Evolutionary conservation across 139 green algal species (phyloP), one percentile per base, ranked within the genome.

Genomic region (Chlamydomonas sphaeroides): DNA sequence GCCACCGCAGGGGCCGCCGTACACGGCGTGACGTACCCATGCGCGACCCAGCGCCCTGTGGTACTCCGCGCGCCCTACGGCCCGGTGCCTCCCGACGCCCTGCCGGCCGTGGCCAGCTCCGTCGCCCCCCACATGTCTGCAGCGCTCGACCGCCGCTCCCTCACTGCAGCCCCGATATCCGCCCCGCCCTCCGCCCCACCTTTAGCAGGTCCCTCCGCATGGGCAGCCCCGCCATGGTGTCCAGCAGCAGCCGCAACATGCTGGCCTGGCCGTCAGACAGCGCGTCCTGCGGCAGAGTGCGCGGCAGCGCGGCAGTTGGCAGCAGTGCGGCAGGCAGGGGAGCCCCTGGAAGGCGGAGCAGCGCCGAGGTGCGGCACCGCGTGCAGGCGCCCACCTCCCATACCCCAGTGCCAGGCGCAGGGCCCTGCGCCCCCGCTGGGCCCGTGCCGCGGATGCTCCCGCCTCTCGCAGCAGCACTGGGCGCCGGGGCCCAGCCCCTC

Each of bases 231-330:
- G 30, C 38, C 74, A 80, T 42, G 30, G n/a, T 36, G 15, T 35
- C 42, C 74, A 80, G 59, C n/a, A 80, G 30, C 38, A 71, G 74
- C 59, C 42, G n/a, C 74, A 80, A 5, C 74, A 80, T 70, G n/a
- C 39, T 80, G 32, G 32, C n/a, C 59, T 80, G 74, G 6, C 32
- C 36, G 74, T 80, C 74, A 6, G 28, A 7, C 28, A 71, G 59
- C 5, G 74, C 74, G 3, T 80, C 74, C 74, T 80, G 74, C 5
- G n/a, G n/a, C n/a, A n/a, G n/a, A n/a, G n/a, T n/a, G n/a, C 3
- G 45, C 3, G 56, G 33, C 33, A 23, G 23, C 3, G 65, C 10
- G 18, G 63, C 17, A 28, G 33, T 5, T 7, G 63, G 63, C 14
- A 61, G 63, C 33, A 28, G 33, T 33, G 33, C 25, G 38, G n/a